These are phyloP conservation scores for Pythium brassicae DNA, from an alignment of 352 stramenopile genomes.

Conservation along the genomic window DNA sequence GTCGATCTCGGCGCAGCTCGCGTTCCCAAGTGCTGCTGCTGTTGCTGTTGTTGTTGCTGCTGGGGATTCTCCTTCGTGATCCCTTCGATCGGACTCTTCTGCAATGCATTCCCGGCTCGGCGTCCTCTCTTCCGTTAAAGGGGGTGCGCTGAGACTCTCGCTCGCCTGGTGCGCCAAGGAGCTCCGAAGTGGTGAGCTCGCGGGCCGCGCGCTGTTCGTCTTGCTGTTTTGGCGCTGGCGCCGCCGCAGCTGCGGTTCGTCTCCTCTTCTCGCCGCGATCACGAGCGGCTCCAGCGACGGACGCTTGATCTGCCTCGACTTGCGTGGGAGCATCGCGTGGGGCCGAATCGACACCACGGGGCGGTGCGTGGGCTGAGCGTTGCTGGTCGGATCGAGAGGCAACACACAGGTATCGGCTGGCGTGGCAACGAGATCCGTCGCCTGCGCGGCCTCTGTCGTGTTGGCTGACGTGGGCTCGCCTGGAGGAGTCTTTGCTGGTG, in stretches of 20 bases:
- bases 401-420: not conserved
- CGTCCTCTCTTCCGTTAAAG: too few species aligned
- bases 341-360: conserved; percentile 7
- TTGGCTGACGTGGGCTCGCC: too few species aligned
- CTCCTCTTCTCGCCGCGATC: not conserved
- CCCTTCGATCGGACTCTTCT: too few species aligned
- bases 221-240: conserved; percentile 1
- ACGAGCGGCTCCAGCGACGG: conserved; percentile 1
- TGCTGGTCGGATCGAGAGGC: not conserved
- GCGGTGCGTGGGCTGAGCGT: not conserved
- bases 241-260: not conserved
- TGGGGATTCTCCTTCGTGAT: not conserved
- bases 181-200: not conserved
- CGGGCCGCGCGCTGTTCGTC: conserved; percentile 1
- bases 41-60: not conserved
- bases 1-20: too few species aligned
- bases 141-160: not conserved
- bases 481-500: too few species aligned
- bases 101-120: too few species aligned
- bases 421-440: not conserved
- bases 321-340: conserved; percentile 5
- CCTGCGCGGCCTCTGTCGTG: too few species aligned
- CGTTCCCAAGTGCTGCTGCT: not conserved
- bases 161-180: not conserved
- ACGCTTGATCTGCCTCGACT: conserved; percentile 7